Evolutionary conservation across 129 eudicot species (phyloP).

Genomic region (Ambrosia artemisiifolia): DNA sequence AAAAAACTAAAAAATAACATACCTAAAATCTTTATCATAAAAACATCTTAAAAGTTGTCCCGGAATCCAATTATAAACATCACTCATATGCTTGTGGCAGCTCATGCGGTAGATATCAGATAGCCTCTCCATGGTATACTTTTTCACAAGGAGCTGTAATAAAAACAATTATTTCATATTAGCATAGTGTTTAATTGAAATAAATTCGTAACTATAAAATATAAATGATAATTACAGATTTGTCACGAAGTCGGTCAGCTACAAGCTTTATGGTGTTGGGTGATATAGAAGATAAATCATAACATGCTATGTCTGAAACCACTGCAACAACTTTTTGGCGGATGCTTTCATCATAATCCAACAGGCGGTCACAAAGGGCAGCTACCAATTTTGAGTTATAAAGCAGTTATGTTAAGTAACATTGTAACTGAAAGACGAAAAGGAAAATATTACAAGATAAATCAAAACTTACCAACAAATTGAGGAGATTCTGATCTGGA

Average conservation of each 20-base stretch:
- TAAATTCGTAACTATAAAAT: background rate
- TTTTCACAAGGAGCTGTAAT: conserved; percentile 75
- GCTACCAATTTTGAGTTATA: conserved; percentile 37
- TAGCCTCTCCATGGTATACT: conserved; percentile 86
- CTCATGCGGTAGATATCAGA: conserved; percentile 69
- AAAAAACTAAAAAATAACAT: conserved; percentile 9
- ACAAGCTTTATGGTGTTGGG: conserved; percentile 72
- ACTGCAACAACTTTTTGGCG: conserved; percentile 94
- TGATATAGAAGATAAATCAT: conserved; percentile 58
- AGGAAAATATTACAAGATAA: background rate
- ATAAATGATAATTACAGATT: conserved; percentile 53
- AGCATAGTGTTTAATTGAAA: background rate
- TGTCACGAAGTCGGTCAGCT: conserved; percentile 92
- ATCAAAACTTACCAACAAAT: conserved; percentile 55
- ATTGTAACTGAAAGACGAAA: conserved; percentile 7
- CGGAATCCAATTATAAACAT: conserved; percentile 84
- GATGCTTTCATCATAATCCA: conserved; percentile 92
- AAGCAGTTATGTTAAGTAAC: conserved; percentile 7
- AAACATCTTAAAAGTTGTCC: conserved; percentile 86
- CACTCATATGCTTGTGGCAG: conserved; percentile 47
- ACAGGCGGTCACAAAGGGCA: conserved; percentile 78
- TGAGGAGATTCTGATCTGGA: conserved; percentile 73
- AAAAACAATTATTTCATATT: background rate
- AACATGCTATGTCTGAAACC: conserved; percentile 80
- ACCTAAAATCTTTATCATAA: conserved; percentile 97